Percentiles rank a stretch among this genome's conserved stretches.
Conservation (phyloP, 306 rosid genomes). For the Prunus persica region DNA sequence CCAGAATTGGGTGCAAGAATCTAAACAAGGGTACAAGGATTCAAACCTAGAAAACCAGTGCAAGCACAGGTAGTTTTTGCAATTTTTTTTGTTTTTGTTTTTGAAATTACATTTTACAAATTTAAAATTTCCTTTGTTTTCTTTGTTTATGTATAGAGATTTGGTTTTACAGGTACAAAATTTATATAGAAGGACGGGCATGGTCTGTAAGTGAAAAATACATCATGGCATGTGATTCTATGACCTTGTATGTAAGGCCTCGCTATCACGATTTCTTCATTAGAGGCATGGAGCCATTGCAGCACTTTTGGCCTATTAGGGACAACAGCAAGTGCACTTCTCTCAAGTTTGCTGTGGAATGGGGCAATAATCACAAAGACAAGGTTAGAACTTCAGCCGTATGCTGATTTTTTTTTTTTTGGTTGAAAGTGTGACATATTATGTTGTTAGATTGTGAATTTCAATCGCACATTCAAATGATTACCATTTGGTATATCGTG, state of each 20-base stretch:
- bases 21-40: conserved; percentile 59
- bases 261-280: conserved; percentile 60
- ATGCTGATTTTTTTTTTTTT: neutral
- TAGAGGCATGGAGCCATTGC: conserved; percentile 57
- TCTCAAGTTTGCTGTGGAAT: conserved; percentile 64
- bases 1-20: conserved; percentile 72
- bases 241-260: conserved; percentile 49
- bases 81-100: no score
- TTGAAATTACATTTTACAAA: neutral
- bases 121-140: neutral
- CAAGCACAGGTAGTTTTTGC: conserved; percentile 48
- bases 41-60: conserved; percentile 75
- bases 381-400: neutral
- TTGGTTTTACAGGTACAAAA: conserved; percentile 44
- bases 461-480: neutral
- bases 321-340: conserved; percentile 57
- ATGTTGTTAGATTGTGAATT: neutral
- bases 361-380: conserved; percentile 62
- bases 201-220: conserved; percentile 88
- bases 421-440: neutral
- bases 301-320: conserved; percentile 77
- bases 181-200: conserved; percentile 72
- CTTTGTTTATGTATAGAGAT: neutral
- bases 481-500: neutral
- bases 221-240: conserved; percentile 68